These are phyloP conservation scores for Digitaria exilis DNA, from an alignment of 202 grass and related monocot genomes.

Conservation along the genomic window DNA sequence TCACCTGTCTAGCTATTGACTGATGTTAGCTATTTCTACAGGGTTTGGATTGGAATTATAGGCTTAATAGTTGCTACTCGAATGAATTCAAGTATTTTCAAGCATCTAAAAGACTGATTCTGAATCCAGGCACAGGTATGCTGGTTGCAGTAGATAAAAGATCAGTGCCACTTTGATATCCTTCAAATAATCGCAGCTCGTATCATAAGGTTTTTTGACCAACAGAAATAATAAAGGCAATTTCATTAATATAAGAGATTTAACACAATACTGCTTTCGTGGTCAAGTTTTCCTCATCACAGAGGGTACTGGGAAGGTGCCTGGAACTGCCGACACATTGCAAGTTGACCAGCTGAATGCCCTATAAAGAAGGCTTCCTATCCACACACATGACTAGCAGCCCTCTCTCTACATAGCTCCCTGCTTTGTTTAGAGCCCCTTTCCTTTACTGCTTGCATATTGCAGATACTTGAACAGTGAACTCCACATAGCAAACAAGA, in stretches of 20 bases:
- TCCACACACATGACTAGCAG: slow-evolving; percentile 23
- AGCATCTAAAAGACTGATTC: not conserved
- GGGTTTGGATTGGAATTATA: not conserved
- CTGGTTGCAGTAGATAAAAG: not conserved
- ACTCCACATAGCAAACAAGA: slow-evolving; percentile 22
- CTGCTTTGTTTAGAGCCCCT: slow-evolving; percentile 33
- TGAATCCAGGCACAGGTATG: not conserved
- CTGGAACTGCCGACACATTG: slow-evolving; percentile 27
- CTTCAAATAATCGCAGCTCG: too few species aligned
- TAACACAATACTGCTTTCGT: slow-evolving; percentile 18
- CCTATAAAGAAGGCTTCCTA: slow-evolving; percentile 52
- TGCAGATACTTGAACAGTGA: slow-evolving; percentile 20
- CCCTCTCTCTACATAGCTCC: slow-evolving; percentile 39
- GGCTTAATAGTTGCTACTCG: not conserved
- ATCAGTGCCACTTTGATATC: not conserved
- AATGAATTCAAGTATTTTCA: slow-evolving; percentile 8
- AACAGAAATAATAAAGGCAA: not conserved
- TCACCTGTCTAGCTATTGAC: slow-evolving; percentile 8
- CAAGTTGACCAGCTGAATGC: slow-evolving; percentile 23
- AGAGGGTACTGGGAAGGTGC: slow-evolving; percentile 19
- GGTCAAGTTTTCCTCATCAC: slow-evolving; percentile 15
- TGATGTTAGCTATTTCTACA: not conserved
- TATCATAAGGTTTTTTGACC: not conserved
- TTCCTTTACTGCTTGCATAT: slow-evolving; percentile 9
- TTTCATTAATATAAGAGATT: slow-evolving; percentile 5